Evolutionary conservation across 2,329 filamentous ascomycete genomes (phyloP), one percentile per base, ranked within the genome.

Genomic region (Xylariales sp.): DNA sequence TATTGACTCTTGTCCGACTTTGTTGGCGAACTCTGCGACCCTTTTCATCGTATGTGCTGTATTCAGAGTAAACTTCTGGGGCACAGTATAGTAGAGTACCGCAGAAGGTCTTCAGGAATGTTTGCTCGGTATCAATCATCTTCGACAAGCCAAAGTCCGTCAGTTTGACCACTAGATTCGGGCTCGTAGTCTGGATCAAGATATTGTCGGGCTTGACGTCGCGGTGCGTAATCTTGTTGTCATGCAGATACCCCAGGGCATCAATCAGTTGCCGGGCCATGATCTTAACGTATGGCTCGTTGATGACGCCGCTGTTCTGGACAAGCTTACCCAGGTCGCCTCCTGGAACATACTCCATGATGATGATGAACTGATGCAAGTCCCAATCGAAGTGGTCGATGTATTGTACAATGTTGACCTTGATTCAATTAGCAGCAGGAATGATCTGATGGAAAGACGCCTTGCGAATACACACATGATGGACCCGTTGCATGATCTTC

Each of bases 171-270:
- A 78, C 72, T 36, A 95, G 78, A n/a, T n/a, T n/a, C 12, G 90
- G 89, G 5, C 83, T 70, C 8, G 79, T 60, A 1, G 80, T 83
- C 9, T 82, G 73, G 51, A 97, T 86, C 29, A 98, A 73, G 46
- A 98, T 96, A 56, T 98, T 98, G 69, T 98, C 93, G 0, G 93
- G 93, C 60, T 98, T 98, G 57, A 98, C 89, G 62, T 98, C 93
- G n/a, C 93, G 85, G 64, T 98, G 93, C 0, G 91, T 97, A 53
- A 98, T 96, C 57, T 85, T 88, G 54, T 86, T 84, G 40, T 74
- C 71, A 61, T 98, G 93, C 7, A 98, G 72, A 60, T 98, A 96
- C 21, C 80, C 81, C 39, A 98, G 69, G 2, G 91, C 91, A 51
- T 84, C 78, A 31, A 96, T 68, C 25, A 97, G 77, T 60, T 95